Evolutionary conservation across 495 filamentous ascomycete species (phyloP).

Genomic region (Cladorrhinum samala): DNA sequence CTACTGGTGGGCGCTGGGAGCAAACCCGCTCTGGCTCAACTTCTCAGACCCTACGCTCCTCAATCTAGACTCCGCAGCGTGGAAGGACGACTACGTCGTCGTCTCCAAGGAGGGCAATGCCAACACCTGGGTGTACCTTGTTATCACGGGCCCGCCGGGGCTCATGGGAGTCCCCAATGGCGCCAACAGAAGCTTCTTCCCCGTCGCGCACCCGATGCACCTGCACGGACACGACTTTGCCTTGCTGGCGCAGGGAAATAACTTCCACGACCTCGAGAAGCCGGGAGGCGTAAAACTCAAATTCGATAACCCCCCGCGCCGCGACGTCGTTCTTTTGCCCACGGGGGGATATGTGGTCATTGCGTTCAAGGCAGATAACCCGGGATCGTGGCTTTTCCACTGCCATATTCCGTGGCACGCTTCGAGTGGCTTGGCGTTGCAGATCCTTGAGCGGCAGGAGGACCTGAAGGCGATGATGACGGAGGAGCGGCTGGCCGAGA

Average conservation of each 20-base stretch:
- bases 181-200: conserved; percentile 1
- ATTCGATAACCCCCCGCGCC: conserved; percentile 21
- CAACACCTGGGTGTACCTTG: too few relatives aligned
- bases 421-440: conserved; percentile 35
- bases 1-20: conserved; percentile 9
- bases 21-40: conserved; percentile 26
- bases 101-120: too few relatives aligned
- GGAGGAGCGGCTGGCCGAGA: conserved; percentile 7
- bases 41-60: conserved; percentile 35
- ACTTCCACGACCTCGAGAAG: conserved; percentile 4
- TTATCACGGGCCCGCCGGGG: background rate
- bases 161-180: background rate
- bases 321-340: conserved; percentile 31
- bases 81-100: too few relatives aligned
- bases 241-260: conserved; percentile 30
- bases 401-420: conserved; percentile 46
- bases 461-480: conserved; percentile 23
- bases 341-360: conserved; percentile 26
- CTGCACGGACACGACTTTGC: conserved; percentile 55
- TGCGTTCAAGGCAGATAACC: conserved; percentile 35
- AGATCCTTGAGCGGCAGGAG: conserved; percentile 38
- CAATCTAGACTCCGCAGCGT: too few relatives aligned
- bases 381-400: conserved; percentile 28
- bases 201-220: conserved; percentile 41
- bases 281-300: conserved; percentile 11